Evolutionary conservation across 768 basidiomycete genomes (phyloP).

Genomic region (Rhizopogon rudus): DNA sequence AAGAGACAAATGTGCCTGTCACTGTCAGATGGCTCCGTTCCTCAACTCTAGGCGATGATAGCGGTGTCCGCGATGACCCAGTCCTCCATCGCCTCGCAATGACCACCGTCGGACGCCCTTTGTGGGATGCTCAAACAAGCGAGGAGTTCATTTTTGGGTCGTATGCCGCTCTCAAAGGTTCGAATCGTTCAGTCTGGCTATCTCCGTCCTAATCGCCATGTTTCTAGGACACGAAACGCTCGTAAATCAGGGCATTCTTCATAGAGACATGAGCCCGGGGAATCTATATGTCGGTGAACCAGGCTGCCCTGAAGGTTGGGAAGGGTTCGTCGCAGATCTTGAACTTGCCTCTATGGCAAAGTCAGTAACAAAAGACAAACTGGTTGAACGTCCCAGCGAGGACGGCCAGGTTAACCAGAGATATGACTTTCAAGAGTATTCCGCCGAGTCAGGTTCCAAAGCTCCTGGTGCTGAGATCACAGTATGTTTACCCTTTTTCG

Average conservation of each 20-base stretch:
- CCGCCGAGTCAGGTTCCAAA: neutral
- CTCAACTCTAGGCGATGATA: no score
- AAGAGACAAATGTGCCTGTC: no score
- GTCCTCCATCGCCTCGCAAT: constrained; percentile 7
- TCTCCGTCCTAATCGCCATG: no score
- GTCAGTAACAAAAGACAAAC: neutral
- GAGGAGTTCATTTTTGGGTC: neutral
- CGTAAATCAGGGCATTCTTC: neutral
- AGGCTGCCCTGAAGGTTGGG: neutral
- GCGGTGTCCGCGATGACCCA: neutral
- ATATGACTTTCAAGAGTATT: neutral
- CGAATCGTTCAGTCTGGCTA: no score
- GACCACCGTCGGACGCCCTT: constrained; percentile 10
- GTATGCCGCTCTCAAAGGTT: neutral
- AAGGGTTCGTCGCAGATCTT: neutral
- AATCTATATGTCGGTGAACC: neutral
- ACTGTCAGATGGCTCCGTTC: no score
- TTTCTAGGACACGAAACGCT: neutral
- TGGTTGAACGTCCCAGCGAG: no score
- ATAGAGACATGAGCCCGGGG: neutral
- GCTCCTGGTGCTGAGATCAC: neutral
- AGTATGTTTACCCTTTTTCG: neutral
- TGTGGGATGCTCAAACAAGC: constrained; percentile 8
- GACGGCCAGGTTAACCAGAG: neutral
- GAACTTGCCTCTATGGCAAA: neutral